Evolutionary conservation across 768 basidiomycete genomes (phyloP).

Genomic region (Suillus discolor): DNA sequence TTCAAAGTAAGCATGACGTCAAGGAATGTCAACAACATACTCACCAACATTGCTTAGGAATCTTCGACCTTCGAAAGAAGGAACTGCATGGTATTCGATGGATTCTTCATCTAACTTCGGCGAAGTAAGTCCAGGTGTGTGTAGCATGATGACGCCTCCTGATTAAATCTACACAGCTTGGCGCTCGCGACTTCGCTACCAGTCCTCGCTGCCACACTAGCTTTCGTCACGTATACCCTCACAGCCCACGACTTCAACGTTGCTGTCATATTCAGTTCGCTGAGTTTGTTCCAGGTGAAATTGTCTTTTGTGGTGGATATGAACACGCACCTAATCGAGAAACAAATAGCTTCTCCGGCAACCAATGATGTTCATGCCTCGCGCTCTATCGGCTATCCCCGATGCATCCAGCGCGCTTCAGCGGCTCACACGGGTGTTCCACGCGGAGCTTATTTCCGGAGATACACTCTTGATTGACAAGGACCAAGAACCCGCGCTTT

Average conservation of each 20-base stretch:
- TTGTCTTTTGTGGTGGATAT: not conserved
- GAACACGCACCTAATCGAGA: not conserved
- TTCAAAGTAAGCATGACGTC: conserved; percentile 48
- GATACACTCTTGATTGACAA: conserved; percentile 47
- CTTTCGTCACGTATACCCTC: conserved; percentile 67
- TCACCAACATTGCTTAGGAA: conserved; percentile 36
- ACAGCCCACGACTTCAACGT: conserved; percentile 58
- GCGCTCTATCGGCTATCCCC: conserved; percentile 60
- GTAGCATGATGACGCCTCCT: not conserved
- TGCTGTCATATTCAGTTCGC: conserved; percentile 67
- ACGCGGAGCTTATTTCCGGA: conserved; percentile 52
- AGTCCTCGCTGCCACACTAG: conserved; percentile 63
- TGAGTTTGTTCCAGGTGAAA: conserved; percentile 58
- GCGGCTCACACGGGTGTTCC: conserved; percentile 45
- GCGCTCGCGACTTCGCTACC: conserved; percentile 60
- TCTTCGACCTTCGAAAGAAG: conserved; percentile 1
- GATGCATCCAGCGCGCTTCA: conserved; percentile 66
- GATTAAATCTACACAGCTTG: not conserved
- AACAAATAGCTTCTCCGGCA: conserved; percentile 58
- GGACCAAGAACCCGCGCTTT: conserved; percentile 48
- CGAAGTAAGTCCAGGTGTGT: not conserved
- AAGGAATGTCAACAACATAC: conserved; percentile 5
- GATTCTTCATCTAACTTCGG: conserved; percentile 1
- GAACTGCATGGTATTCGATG: not conserved
- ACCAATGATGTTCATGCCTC: conserved; percentile 68